Conservation (phyloP, 805 yeast species). For the Ogataea naganishii region DNA sequence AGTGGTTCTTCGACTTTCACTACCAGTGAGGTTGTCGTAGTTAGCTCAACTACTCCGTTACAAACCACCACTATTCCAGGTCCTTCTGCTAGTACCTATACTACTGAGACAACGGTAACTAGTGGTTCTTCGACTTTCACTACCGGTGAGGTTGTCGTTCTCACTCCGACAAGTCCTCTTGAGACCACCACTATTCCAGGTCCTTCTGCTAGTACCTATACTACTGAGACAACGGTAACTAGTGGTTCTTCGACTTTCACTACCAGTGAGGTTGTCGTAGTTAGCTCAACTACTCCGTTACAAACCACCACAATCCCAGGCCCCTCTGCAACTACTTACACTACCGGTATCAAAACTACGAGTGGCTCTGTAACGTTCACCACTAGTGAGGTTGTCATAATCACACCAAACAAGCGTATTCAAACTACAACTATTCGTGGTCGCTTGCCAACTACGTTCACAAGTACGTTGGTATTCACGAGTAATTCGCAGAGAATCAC, state of each 20-base stretch:
- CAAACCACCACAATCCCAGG: conserved; percentile 1
- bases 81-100: neutral
- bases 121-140: neutral
- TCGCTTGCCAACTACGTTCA: no score
- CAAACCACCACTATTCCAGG: neutral
- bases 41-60: conserved; percentile 1
- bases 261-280: neutral
- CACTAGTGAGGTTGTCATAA: neutral
- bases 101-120: neutral
- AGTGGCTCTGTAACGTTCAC: neutral
- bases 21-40: neutral
- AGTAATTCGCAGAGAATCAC: no score
- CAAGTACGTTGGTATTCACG: no score
- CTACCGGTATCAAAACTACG: neutral
- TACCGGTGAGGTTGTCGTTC: neutral
- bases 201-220: neutral
- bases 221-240: neutral
- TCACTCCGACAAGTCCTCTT: conserved; percentile 1
- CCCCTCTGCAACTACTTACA: neutral
- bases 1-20: neutral
- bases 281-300: conserved; percentile 1
- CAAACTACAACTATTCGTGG: no score
- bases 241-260: neutral
- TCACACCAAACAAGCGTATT: no score
- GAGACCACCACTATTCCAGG: conserved; percentile 1